Conservation (phyloP, 495 filamentous ascomycete genomes). For the Penicillium bovifimosum region DNA sequence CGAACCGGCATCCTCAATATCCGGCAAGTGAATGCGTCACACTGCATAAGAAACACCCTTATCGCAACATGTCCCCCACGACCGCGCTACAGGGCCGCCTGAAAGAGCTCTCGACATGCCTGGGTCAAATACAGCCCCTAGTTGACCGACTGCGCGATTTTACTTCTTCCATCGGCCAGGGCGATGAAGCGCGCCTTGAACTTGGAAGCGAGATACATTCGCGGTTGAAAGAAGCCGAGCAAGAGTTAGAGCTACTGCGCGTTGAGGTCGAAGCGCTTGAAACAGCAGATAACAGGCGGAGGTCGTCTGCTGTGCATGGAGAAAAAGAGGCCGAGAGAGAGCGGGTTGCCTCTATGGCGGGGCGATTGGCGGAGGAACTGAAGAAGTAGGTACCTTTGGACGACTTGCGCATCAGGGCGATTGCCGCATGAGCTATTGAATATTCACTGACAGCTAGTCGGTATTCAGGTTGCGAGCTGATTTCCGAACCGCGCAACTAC, state of each 20-base stretch:
- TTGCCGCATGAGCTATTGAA: too few relatives aligned
- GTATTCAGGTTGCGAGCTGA: constrained; percentile 56
- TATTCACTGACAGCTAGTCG: constrained; percentile 7
- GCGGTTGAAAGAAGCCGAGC: constrained; percentile 74
- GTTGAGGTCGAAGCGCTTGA: constrained; percentile 71
- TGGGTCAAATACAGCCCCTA: constrained; percentile 64
- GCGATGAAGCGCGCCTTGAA: constrained; percentile 66
- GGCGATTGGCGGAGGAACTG: constrained; percentile 60
- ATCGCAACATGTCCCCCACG: constrained; percentile 46
- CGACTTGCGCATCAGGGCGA: background rate
- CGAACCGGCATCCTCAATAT: background rate
- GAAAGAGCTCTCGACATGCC: constrained; percentile 59
- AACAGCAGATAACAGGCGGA: constrained; percentile 35
- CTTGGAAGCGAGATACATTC: constrained; percentile 78
- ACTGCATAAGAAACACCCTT: background rate
- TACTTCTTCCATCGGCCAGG: constrained; percentile 53
- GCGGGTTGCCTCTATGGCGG: constrained; percentile 57
- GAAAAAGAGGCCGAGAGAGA: constrained; percentile 52
- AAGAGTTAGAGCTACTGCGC: constrained; percentile 74
- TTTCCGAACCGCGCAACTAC: constrained; percentile 80
- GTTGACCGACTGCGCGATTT: constrained; percentile 69
- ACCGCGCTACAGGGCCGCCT: constrained; percentile 61
- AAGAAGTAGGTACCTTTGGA: constrained; percentile 47
- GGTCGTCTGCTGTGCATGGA: constrained; percentile 28
- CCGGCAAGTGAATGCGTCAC: background rate